Evolutionary conservation across 805 yeast species (phyloP).

Genomic region (Candida quercuum): DNA sequence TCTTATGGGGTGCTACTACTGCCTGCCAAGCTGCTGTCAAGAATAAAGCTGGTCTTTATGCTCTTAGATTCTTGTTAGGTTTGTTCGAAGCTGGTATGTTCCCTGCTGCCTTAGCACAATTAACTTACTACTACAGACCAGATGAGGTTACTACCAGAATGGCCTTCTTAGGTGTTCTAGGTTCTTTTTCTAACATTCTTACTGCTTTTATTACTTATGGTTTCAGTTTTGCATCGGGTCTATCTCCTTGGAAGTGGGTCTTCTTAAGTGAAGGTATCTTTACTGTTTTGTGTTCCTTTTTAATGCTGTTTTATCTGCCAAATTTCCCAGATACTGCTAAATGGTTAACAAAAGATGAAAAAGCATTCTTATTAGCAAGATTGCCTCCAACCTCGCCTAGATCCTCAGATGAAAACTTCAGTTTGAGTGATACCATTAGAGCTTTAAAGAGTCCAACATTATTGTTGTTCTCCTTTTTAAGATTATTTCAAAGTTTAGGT

Average conservation of each 20-base stretch:
- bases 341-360: slow-evolving; percentile 15
- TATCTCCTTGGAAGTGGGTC: slow-evolving; percentile 18
- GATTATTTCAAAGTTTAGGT: slow-evolving; percentile 11
- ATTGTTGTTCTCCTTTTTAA: slow-evolving; percentile 7
- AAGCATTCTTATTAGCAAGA: slow-evolving; percentile 4
- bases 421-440: not conserved
- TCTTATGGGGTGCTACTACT: slow-evolving; percentile 13
- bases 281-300: slow-evolving; percentile 10
- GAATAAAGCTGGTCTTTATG: slow-evolving; percentile 10
- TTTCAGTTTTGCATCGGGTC: slow-evolving; percentile 11
- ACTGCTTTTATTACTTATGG: slow-evolving; percentile 23
- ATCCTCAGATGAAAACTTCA: slow-evolving; percentile 3
- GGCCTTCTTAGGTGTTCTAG: slow-evolving; percentile 20
- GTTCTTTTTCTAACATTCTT: slow-evolving; percentile 21
- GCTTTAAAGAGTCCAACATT: slow-evolving; percentile 6
- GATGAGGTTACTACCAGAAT: slow-evolving; percentile 21
- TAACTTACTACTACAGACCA: slow-evolving; percentile 22
- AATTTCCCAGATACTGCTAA: slow-evolving; percentile 16
- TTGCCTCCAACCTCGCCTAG: slow-evolving; percentile 6
- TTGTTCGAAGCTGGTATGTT: slow-evolving; percentile 16
- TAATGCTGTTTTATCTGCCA: slow-evolving; percentile 9
- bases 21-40: slow-evolving; percentile 15
- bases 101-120: slow-evolving; percentile 16
- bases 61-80: slow-evolving; percentile 14
- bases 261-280: slow-evolving; percentile 17